phyloP scores from a whole-genome alignment of 306 rosid genomes.

The Prunus padus region DNA sequence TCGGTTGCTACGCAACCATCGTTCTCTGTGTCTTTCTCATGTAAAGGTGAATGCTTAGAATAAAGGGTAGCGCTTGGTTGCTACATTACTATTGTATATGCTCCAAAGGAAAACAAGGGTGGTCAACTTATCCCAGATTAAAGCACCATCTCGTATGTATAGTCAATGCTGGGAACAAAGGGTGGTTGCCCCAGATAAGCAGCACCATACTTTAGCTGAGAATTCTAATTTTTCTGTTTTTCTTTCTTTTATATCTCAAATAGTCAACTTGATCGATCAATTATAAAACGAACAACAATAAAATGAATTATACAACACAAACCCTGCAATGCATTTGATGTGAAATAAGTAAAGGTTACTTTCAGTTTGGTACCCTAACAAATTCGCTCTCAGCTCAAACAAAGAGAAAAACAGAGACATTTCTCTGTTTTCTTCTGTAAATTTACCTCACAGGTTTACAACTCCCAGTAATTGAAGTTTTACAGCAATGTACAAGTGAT shows the following conservation, averaged over 20 bases:
- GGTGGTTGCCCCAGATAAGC: not conserved
- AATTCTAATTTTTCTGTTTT: not conserved
- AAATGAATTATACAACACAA: too few species aligned
- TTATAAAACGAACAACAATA: too few species aligned
- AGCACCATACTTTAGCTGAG: not conserved
- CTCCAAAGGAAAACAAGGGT: not conserved
- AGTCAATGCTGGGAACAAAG: not conserved
- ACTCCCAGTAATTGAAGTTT: too few species aligned
- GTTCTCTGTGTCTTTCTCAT: not conserved
- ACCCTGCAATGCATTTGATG: too few species aligned
- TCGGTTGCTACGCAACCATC: not conserved
- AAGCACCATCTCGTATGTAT: not conserved
- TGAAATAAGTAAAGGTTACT: too few species aligned
- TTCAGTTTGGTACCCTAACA: too few species aligned
- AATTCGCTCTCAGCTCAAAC: too few species aligned
- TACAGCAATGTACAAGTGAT: too few species aligned
- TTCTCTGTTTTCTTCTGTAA: too few species aligned
- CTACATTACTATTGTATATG: not conserved
- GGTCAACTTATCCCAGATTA: not conserved
- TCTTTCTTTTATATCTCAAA: not conserved
- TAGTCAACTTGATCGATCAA: not conserved
- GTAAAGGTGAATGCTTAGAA: constrained; percentile 10
- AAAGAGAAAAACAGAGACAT: too few species aligned
- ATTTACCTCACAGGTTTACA: too few species aligned
- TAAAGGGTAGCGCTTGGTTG: constrained; percentile 11